Conservation (phyloP, 352 stramenopile genomes). For the Phytophthora tentaculata region DNA sequence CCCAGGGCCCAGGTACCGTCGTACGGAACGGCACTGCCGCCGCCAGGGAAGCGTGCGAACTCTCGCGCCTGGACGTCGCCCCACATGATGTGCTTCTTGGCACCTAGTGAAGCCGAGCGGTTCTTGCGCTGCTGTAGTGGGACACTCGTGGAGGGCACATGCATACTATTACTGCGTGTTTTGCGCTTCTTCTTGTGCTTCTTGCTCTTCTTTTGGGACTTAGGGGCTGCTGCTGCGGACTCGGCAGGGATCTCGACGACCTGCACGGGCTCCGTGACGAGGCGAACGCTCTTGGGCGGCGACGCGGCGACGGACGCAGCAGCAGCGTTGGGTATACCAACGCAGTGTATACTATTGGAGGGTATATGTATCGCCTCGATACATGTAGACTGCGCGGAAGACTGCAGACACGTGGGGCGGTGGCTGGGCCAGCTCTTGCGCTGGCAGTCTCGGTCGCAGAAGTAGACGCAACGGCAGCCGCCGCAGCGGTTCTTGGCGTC, state of each 20-base stretch:
- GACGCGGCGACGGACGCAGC: conserved; percentile 20
- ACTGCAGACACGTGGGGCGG: conserved; percentile 46
- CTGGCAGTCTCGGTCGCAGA: conserved; percentile 83
- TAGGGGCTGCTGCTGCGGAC: conserved; percentile 25
- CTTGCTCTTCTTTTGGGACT: conserved; percentile 70
- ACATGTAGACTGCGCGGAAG: not conserved
- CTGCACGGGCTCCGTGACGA: conserved; percentile 51
- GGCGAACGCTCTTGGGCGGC: conserved; percentile 50
- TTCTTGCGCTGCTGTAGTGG: conserved; percentile 47
- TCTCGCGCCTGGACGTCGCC: conserved; percentile 71
- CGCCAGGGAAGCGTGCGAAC: conserved; percentile 82
- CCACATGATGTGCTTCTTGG: conserved; percentile 81
- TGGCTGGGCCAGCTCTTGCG: conserved; percentile 65
- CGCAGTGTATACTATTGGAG: conserved; percentile 22
- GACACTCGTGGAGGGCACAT: conserved; percentile 43
- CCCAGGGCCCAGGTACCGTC: conserved; percentile 85
- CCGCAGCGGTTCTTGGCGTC: conserved; percentile 78
- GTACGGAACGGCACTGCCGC: conserved; percentile 76
- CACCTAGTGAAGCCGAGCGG: conserved; percentile 67
- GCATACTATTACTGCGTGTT: conserved; percentile 72
- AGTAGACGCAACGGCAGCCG: conserved; percentile 72
- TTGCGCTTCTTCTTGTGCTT: conserved; percentile 81
- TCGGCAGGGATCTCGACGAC: conserved; percentile 44
- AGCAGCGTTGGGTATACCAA: conserved; percentile 35
- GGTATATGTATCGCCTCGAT: conserved; percentile 19